These are phyloP conservation scores for Sporothrix curviconia DNA, from an alignment of 2,329 filamentous ascomycete genomes.

Conservation along the genomic window DNA sequence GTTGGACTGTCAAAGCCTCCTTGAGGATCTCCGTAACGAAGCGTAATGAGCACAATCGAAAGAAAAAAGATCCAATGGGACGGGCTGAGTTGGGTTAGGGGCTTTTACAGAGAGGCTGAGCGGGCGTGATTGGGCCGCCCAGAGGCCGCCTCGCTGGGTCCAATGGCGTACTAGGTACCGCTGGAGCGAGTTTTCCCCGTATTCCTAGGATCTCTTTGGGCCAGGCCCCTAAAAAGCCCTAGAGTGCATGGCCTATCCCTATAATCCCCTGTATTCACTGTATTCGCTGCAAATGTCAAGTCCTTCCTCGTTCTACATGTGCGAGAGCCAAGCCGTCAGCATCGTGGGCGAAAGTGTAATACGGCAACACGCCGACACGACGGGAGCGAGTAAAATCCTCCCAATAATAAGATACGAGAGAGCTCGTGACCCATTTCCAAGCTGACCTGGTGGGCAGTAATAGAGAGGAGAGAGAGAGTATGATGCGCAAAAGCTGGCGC, in stretches of 20 bases:
- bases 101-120: constrained; percentile 2
- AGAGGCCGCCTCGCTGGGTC: constrained; percentile 6
- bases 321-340: background rate
- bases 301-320: no score
- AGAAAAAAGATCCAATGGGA: background rate
- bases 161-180: no score
- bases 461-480: background rate
- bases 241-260: no score
- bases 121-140: constrained; percentile 2
- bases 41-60: background rate
- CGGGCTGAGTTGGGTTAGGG: background rate
- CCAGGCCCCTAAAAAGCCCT: no score
- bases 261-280: no score
- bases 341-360: background rate
- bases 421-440: background rate
- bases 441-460: background rate
- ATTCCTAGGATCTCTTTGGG: no score
- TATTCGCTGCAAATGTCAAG: no score
- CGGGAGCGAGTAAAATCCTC: no score
- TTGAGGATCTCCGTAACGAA: constrained; percentile 2
- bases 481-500: background rate
- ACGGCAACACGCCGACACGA: background rate
- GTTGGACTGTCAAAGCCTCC: background rate
- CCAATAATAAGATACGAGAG: no score
- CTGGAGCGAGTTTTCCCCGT: no score